phyloP scores from a whole-genome alignment of 345 rosid genomes.

The Acer campestre region DNA sequence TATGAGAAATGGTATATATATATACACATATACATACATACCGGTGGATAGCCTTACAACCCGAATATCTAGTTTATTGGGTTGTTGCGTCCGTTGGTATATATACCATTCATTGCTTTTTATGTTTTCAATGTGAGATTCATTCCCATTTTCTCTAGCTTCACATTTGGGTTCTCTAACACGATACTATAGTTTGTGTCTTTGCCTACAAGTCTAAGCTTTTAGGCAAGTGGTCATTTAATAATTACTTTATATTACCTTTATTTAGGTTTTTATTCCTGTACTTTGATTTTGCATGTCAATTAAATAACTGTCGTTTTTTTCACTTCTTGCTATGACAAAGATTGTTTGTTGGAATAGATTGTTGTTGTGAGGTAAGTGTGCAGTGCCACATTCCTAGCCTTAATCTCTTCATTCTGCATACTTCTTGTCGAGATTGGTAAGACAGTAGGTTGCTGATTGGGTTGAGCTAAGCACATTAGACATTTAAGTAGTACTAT shows the following conservation, averaged over 20 bases:
- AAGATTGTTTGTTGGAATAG: neutral
- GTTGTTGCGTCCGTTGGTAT: too few species aligned
- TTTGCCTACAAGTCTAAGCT: neutral
- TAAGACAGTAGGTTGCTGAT: neutral
- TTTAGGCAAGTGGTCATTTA: neutral
- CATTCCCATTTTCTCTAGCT: too few species aligned
- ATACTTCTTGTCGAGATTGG: neutral
- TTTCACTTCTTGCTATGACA: neutral
- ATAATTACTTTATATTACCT: neutral
- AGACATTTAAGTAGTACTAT: neutral
- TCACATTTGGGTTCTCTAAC: too few species aligned
- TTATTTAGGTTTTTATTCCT: neutral
- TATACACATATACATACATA: too few species aligned
- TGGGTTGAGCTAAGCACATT: neutral
- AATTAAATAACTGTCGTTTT: neutral
- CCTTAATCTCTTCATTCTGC: neutral
- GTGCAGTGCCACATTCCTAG: neutral
- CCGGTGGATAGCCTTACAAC: too few species aligned
- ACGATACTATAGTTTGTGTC: neutral
- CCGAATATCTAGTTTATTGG: too few species aligned
- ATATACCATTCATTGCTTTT: too few species aligned
- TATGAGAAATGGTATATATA: too few species aligned
- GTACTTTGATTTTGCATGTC: neutral
- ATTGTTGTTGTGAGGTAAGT: neutral
- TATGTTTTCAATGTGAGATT: too few species aligned